Evolutionary conservation across 148 eudicot genomes (phyloP), one percentile per base, ranked within the genome.

Genomic region (Vaccinium vitisidaea): DNA sequence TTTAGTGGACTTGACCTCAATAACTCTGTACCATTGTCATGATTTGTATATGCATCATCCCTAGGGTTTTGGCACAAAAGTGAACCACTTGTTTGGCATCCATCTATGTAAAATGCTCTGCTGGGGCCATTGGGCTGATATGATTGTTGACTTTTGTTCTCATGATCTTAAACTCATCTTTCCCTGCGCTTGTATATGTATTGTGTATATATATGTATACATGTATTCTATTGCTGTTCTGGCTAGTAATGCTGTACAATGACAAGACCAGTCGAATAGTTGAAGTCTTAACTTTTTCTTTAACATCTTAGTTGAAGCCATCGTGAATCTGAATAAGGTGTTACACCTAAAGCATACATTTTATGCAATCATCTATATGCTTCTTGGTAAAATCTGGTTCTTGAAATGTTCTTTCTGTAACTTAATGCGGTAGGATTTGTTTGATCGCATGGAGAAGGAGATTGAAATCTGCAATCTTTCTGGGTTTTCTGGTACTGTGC

Each of bases 381-480:
- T 59, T 32, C 80, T 80, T 77, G 52, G 78, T 77, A 16, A 46
- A 50, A 32, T 77, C 81, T 69, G 23, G 27, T 36, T 70, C 67
- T 58, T 48, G 75, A 75, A 69, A 3, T 77, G 61, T 80, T 74
- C 15, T 81, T 46, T 80, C 36, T 25, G 5, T 82, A 14, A 77
- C 39, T 76, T 69, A 16, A 81, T 39, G 15, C 86, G 46, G 84
- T 59, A 96, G 99, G 92, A 90, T 90, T 83, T 95, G 83, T 95
- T 89, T 89, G 89, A 83, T 84, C 89, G 89, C 87, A 82, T 96
- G 89, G 96, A 95, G 75, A 95, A 93, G 89, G 98, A 93, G 91
- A 87, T 91, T 92, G 93, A 94, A 79, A 87, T 88, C 65, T 85
- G 89, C 73, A 82, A 69, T 59, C 67, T 89, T 75, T 83, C 96